Base-by-base conservation (phyloP, 441 rosid species). In the Manihot esculenta region DNA sequence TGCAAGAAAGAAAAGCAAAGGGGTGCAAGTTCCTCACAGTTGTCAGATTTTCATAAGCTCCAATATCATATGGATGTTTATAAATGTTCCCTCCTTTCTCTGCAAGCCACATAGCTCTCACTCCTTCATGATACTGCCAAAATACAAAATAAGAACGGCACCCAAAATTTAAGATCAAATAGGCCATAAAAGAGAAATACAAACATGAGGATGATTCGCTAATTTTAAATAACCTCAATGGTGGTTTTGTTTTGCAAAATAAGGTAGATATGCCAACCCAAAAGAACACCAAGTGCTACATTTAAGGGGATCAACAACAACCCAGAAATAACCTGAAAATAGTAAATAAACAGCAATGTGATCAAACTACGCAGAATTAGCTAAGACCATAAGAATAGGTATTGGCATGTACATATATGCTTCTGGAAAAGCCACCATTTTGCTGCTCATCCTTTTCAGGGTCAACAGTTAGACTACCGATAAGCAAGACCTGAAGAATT, bases 81-180 rank as follows among this genome's bases (percentile, higher is more conserved):
- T 89, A 89, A 64, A 88, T 81, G 59, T 84, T 70, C 59, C 96
- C 96, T 72, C 91, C 95, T 85, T 89, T 94, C 87, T 88, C 93
- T 69, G 96, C 96, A 74, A 91, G 86, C 97, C 94, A 89, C 93
- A 85, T 84, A 53, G 96, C 96, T 87, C 97, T 87, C 65, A 89
- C 98, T 49, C 98, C 97, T 84, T 93, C 97, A 59, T 91, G 91
- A 72, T 91, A 88, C 95, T 94, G 87, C 65, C 69, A 79, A 77
- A 47, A 70, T 67, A 64, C 53, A 66, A 69, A 58, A 57, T 17
- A 71, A 45, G 26, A 51, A 26, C 14, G 45, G 23, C 64, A 56
- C 26, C 20, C 23, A n/a, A n/a, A 6, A 17, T 17, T 21, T 17
- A 30, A 9, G 26, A 67, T 3, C 53, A 24, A 14, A 44, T 10